These are phyloP conservation scores for Citrus cavaleriei DNA, from an alignment of 345 rosid genomes.

Conservation along the genomic window DNA sequence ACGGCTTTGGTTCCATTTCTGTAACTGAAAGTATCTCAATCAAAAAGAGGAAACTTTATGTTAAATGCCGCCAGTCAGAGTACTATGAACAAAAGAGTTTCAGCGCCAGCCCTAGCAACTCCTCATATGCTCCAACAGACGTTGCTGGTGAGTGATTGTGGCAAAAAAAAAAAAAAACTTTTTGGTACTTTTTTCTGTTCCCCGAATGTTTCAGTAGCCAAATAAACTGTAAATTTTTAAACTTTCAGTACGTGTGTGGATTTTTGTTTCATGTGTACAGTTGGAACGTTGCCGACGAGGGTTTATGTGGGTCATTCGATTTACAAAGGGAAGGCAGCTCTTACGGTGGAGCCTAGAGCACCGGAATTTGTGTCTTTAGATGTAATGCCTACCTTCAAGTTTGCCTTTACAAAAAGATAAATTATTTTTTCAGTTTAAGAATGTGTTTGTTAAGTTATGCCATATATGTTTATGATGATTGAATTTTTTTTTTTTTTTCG, in stretches of 20 bases:
- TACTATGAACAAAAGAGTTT: slow-evolving; percentile 42
- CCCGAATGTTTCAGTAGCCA: not conserved
- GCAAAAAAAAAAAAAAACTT: not conserved
- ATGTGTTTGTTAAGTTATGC: not conserved
- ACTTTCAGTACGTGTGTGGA: not conserved
- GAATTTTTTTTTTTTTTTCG: not conserved
- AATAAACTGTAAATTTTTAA: not conserved
- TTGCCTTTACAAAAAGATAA: not conserved
- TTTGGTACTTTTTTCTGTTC: not conserved
- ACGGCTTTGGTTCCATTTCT: slow-evolving; percentile 15
- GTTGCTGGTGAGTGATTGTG: slow-evolving; percentile 18
- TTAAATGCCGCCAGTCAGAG: slow-evolving; percentile 62
- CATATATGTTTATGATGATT: not conserved
- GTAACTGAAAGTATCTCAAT: slow-evolving; percentile 14
- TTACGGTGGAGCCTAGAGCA: slow-evolving; percentile 72
- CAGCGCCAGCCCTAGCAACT: slow-evolving; percentile 18
- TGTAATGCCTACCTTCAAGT: slow-evolving; percentile 27
- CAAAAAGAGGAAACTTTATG: slow-evolving; percentile 28
- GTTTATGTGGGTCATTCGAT: slow-evolving; percentile 77
- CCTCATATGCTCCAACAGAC: slow-evolving; percentile 24
- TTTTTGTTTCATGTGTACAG: slow-evolving; percentile 21
- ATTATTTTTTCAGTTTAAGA: not conserved
- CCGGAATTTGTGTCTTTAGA: slow-evolving; percentile 78
- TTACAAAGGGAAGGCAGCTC: slow-evolving; percentile 96
- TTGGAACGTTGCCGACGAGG: slow-evolving; percentile 45